Evolutionary conservation across 176 grass and related monocot species (phyloP).

Genomic region (Rhynchospora tenuis): DNA sequence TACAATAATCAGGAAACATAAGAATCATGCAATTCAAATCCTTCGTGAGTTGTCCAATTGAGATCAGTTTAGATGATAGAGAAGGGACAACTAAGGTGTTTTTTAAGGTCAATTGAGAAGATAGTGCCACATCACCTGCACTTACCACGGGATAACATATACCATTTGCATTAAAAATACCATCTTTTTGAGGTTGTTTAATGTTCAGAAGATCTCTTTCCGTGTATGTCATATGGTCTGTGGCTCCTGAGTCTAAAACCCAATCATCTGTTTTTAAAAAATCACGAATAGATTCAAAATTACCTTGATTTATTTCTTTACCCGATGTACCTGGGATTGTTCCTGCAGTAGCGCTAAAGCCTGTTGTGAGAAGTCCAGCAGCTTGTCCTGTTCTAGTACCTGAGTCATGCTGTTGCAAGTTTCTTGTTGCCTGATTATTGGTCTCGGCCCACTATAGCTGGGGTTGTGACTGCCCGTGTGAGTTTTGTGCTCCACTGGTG

Average conservation of each 20-base stretch:
- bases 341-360: too few species aligned
- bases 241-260: not conserved
- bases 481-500: too few species aligned
- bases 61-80: not conserved
- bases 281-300: not conserved
- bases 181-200: not conserved
- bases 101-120: not conserved
- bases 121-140: not conserved
- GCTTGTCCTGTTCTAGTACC: too few species aligned
- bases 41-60: not conserved
- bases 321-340: not conserved
- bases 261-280: not conserved
- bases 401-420: too few species aligned
- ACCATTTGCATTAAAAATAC: too few species aligned
- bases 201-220: not conserved
- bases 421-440: too few species aligned
- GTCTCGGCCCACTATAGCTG: too few species aligned
- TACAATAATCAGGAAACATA: not conserved
- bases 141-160: not conserved
- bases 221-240: not conserved
- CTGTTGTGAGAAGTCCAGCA: too few species aligned
- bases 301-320: not conserved
- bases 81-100: not conserved
- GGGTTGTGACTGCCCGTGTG: too few species aligned
- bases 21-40: not conserved